Percentiles rank a stretch among this genome's conserved stretches.
These are phyloP conservation scores for Leccinum subrobustum DNA, from an alignment of 1,284 basidiomycete species.

Conservation along the genomic window DNA sequence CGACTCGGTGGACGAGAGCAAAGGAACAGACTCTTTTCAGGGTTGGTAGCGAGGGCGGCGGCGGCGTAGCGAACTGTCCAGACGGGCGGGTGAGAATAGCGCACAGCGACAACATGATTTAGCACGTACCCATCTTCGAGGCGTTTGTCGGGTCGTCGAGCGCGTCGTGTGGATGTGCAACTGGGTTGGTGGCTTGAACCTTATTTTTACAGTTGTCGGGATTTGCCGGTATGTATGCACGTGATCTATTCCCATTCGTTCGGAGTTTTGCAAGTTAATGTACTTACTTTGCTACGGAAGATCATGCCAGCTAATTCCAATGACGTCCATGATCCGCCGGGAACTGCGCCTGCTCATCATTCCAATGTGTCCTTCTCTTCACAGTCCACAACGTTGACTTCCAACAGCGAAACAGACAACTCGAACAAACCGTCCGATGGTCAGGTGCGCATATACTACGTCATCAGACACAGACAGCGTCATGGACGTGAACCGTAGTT, in stretches of 20 bases:
- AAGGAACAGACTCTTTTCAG: slow-evolving; percentile 81
- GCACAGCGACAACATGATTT: background rate
- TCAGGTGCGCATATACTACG: slow-evolving; percentile 28
- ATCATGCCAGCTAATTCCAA: slow-evolving; percentile 23
- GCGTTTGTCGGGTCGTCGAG: slow-evolving; percentile 24
- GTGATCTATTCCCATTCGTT: slow-evolving; percentile 5
- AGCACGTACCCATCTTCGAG: slow-evolving; percentile 35
- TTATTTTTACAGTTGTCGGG: slow-evolving; percentile 35
- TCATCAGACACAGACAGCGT: background rate
- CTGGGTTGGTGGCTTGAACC: slow-evolving; percentile 32
- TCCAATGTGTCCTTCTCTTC: slow-evolving; percentile 33
- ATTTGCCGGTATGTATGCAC: slow-evolving; percentile 16
- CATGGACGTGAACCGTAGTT: slow-evolving; percentile 45
- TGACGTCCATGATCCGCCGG: slow-evolving; percentile 29
- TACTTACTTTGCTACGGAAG: background rate
- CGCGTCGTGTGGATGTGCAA: slow-evolving; percentile 11
- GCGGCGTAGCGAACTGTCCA: slow-evolving; percentile 85
- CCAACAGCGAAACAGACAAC: slow-evolving; percentile 25
- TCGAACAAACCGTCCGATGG: slow-evolving; percentile 26
- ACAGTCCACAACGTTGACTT: slow-evolving; percentile 31
- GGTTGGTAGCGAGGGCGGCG: slow-evolving; percentile 81
- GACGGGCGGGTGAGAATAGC: slow-evolving; percentile 8
- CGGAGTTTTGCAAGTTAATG: slow-evolving; percentile 6
- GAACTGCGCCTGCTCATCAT: slow-evolving; percentile 19
- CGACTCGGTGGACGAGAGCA: background rate